These are phyloP conservation scores for Backusella luteola DNA, from an alignment of 192 early-diverging fungal genomes.

Conservation along the genomic window DNA sequence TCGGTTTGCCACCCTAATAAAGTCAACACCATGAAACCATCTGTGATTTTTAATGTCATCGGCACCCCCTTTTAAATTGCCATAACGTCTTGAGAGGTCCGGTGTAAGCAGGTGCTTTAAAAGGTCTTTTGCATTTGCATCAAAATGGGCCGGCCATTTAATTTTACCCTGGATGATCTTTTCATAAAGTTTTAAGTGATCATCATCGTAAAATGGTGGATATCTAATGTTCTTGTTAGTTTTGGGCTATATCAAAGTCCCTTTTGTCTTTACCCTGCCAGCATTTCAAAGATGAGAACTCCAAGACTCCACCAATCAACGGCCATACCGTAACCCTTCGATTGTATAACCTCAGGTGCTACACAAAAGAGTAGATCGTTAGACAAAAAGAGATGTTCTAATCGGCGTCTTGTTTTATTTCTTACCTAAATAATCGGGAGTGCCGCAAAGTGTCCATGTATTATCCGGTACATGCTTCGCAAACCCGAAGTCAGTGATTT, in stretches of 20 bases:
- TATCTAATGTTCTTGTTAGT: conserved; percentile 30
- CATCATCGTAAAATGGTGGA: conserved; percentile 92
- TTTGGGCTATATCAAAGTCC: neutral
- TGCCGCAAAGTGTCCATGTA: conserved; percentile 83
- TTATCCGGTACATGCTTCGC: conserved; percentile 77
- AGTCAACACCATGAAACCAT: conserved; percentile 95
- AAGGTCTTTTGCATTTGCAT: conserved; percentile 78
- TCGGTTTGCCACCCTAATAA: conserved; percentile 69
- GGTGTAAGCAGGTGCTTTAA: conserved; percentile 76
- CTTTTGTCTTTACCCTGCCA: conserved; percentile 58
- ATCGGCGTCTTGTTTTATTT: conserved; percentile 55
- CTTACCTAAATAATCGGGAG: conserved; percentile 67
- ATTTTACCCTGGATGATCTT: conserved; percentile 84
- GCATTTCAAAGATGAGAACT: conserved; percentile 92
- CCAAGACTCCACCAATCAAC: conserved; percentile 96
- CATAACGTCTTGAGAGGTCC: conserved; percentile 84
- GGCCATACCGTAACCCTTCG: conserved; percentile 84
- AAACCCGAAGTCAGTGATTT: conserved; percentile 85
- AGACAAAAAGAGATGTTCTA: neutral
- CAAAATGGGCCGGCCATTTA: conserved; percentile 82
- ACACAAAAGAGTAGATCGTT: conserved; percentile 41
- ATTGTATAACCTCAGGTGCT: conserved; percentile 85
- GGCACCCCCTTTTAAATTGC: conserved; percentile 83
- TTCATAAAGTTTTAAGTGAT: conserved; percentile 87
- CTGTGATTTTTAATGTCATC: conserved; percentile 91